Percentiles rank a stretch among this genome's conserved stretches.
Evolutionary conservation across 176 grass and related monocot genomes (phyloP).

Genomic region (Triticum timopheevii): DNA sequence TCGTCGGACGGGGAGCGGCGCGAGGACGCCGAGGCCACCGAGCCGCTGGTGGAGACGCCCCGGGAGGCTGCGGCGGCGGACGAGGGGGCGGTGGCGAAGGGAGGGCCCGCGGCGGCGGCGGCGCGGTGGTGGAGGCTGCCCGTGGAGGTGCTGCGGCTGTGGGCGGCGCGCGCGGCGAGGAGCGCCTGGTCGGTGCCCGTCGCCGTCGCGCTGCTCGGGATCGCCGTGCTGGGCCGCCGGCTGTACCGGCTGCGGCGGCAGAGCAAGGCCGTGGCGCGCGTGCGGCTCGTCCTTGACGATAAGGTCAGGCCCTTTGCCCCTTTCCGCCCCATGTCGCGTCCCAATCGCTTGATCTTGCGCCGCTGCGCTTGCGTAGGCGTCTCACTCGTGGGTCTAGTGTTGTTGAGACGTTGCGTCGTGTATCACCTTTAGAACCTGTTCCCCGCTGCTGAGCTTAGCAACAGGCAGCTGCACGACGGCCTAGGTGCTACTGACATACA

Average conservation of each 20-base stretch:
- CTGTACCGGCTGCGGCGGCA: slow-evolving; percentile 61
- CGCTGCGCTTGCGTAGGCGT: slow-evolving; percentile 11
- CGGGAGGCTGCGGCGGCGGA: background rate
- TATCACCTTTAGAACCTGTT: background rate
- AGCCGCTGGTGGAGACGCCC: slow-evolving; percentile 22
- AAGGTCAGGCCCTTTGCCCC: slow-evolving; percentile 52
- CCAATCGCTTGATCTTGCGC: slow-evolving; percentile 9
- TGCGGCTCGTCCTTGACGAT: slow-evolving; percentile 69
- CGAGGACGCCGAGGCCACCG: slow-evolving; percentile 27
- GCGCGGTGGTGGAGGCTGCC: slow-evolving; percentile 78
- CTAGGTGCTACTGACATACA: background rate
- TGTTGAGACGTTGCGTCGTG: background rate
- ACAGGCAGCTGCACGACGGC: background rate
- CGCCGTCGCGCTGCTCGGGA: slow-evolving; percentile 68
- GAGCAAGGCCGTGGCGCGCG: slow-evolving; percentile 56
- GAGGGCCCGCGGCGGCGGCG: slow-evolving; percentile 18
- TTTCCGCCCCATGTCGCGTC: background rate
- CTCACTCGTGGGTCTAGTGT: slow-evolving; percentile 19
- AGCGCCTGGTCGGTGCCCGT: slow-evolving; percentile 77
- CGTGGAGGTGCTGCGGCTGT: slow-evolving; percentile 65
- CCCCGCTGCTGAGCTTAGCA: background rate
- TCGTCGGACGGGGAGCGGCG: slow-evolving; percentile 55
- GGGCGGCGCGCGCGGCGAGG: slow-evolving; percentile 49
- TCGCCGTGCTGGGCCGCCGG: slow-evolving; percentile 69
- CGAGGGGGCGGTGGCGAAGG: slow-evolving; percentile 32